Evolutionary conservation across 768 basidiomycete species (phyloP).

Genomic region (Coprinopsis sp.): DNA sequence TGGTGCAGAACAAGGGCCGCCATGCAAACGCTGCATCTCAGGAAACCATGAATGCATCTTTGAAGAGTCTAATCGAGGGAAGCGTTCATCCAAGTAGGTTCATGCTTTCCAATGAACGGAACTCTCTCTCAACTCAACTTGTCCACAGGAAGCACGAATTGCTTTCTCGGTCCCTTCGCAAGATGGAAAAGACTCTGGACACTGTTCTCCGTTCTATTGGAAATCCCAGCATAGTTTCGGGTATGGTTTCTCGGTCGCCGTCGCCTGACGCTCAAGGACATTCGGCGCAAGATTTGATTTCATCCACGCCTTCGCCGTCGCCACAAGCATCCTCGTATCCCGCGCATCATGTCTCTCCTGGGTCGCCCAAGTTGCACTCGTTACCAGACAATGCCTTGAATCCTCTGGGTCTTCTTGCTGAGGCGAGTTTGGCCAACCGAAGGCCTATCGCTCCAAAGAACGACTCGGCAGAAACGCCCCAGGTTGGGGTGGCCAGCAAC

Average conservation of each 20-base stretch:
- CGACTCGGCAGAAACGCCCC: constrained; percentile 36
- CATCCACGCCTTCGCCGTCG: constrained; percentile 45
- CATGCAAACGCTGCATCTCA: constrained; percentile 80
- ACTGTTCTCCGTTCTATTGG: constrained; percentile 86
- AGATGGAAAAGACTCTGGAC: constrained; percentile 92
- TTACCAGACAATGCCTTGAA: constrained; percentile 91
- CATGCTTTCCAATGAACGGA: constrained; percentile 5
- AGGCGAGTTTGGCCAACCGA: constrained; percentile 78
- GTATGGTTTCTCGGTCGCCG: constrained; percentile 78
- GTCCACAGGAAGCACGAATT: constrained; percentile 74
- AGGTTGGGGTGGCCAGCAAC: constrained; percentile 77
- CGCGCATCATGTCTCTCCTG: constrained; percentile 32
- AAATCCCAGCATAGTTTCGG: constrained; percentile 73
- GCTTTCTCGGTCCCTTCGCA: constrained; percentile 73
- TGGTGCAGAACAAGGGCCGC: constrained; percentile 84
- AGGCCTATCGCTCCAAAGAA: constrained; percentile 44
- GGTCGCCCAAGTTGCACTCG: constrained; percentile 84
- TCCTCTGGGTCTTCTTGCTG: constrained; percentile 88
- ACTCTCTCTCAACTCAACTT: constrained; percentile 17
- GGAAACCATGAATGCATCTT: constrained; percentile 92
- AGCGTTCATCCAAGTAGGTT: constrained; percentile 75
- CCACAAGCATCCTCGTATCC: constrained; percentile 19
- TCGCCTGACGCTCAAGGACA: constrained; percentile 57
- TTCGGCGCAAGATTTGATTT: constrained; percentile 51
- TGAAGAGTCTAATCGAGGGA: constrained; percentile 94